These are phyloP conservation scores for Chamaecrista fasciculata DNA, from an alignment of 306 rosid species.

Conservation along the genomic window DNA sequence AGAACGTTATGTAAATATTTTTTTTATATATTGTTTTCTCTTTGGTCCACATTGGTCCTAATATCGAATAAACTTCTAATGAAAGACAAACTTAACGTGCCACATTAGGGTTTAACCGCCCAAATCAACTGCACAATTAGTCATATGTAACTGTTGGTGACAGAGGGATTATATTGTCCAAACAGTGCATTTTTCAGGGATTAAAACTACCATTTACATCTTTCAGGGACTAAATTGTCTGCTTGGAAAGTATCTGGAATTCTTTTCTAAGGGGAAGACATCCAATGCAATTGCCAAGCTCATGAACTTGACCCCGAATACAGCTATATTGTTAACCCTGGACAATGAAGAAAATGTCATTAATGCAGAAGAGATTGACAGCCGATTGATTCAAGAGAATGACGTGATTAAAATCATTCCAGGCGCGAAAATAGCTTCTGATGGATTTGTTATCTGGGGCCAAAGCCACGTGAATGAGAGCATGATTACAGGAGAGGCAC, in stretches of 20 bases:
- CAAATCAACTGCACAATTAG: too few species aligned
- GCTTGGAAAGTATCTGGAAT: slow-evolving; percentile 86
- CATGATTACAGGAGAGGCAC: slow-evolving; percentile 91
- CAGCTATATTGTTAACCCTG: slow-evolving; percentile 51
- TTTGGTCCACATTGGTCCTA: too few species aligned
- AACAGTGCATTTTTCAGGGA: too few species aligned
- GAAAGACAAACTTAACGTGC: too few species aligned
- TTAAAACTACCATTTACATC: too few species aligned
- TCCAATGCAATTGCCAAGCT: slow-evolving; percentile 88
- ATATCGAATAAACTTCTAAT: too few species aligned
- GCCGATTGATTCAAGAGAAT: slow-evolving; percentile 75
- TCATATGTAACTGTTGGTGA: too few species aligned
- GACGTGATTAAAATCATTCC: slow-evolving; percentile 71
- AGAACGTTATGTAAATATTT: too few species aligned
- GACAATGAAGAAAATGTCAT: slow-evolving; percentile 55
- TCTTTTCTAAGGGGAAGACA: slow-evolving; percentile 84
- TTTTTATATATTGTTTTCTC: too few species aligned
- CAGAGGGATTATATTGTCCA: too few species aligned
- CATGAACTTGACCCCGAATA: slow-evolving; percentile 75
- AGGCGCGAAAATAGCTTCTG: slow-evolving; percentile 75
- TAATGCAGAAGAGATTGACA: slow-evolving; percentile 62
- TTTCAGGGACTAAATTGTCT: too few species aligned
- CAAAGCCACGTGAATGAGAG: slow-evolving; percentile 91
- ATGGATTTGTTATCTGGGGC: slow-evolving; percentile 77
- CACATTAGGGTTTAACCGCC: too few species aligned